These are phyloP conservation scores for Scytalidium sp. DNA, from an alignment of 2,329 filamentous ascomycete species.

Conservation along the genomic window DNA sequence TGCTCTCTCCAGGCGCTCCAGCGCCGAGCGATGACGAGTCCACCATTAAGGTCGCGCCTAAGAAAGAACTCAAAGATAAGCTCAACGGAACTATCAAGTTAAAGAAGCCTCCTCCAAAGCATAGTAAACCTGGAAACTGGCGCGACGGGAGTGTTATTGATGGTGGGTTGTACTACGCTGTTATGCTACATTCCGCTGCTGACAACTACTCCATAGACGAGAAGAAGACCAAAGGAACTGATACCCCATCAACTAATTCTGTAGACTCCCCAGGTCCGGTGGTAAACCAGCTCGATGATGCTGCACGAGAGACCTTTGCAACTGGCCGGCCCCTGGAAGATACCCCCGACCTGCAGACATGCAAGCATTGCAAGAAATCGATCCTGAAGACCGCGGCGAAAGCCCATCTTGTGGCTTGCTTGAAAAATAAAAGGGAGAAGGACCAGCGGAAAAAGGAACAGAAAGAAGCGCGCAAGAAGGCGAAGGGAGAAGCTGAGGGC, in stretches of 20 bases:
- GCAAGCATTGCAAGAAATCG: conserved; percentile 93
- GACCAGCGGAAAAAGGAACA: conserved; percentile 31
- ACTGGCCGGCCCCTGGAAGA: conserved; percentile 82
- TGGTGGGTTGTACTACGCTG: conserved; percentile 40
- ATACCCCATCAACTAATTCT: conserved; percentile 35
- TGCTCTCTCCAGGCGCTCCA: conserved; percentile 4
- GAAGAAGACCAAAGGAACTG: conserved; percentile 49
- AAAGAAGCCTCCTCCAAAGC: conserved; percentile 60
- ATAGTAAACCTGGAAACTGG: conserved; percentile 69
- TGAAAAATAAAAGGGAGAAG: conserved; percentile 55
- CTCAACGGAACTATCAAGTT: conserved; percentile 54
- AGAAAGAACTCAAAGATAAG: conserved; percentile 38
- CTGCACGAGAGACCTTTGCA: conserved; percentile 73
- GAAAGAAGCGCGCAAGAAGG: conserved; percentile 33
- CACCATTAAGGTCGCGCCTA: conserved; percentile 62
- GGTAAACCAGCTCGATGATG: conserved; percentile 70
- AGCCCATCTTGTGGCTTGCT: conserved; percentile 77
- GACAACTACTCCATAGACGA: conserved; percentile 37
- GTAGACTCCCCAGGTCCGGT: conserved; percentile 51
- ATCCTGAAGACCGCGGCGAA: conserved; percentile 73
- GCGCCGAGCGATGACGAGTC: conserved; percentile 47
- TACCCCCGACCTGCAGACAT: conserved; percentile 73
- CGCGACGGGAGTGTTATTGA: conserved; percentile 63
- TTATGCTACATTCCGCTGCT: neutral
- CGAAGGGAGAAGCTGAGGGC: conserved; percentile 36